These are phyloP conservation scores for Coniochaeta ligniaria DNA, from an alignment of 2,329 filamentous ascomycete species.

Conservation along the genomic window DNA sequence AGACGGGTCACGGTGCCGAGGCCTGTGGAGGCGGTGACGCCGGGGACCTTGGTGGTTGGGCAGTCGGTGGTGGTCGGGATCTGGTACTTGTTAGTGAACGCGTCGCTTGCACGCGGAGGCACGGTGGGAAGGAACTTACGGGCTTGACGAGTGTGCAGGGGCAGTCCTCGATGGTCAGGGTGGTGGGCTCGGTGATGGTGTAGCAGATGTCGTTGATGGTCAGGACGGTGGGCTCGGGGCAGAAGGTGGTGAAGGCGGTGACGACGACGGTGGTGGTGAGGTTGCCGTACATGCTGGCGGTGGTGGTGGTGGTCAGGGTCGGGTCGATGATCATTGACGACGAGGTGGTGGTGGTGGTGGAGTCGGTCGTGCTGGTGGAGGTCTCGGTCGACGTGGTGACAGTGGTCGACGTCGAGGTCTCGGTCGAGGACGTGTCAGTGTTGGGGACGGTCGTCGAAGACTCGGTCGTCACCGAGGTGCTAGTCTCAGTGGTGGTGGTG, in stretches of 20 bases:
- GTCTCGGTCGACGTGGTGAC: not conserved
- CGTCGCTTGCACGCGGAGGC: not conserved
- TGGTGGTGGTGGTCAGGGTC: conserved; percentile 21
- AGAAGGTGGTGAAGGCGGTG: conserved; percentile 29
- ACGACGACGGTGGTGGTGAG: conserved; percentile 26
- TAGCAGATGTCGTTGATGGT: conserved; percentile 43
- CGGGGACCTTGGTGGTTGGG: not conserved
- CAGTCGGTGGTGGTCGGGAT: not conserved
- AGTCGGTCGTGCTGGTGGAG: not conserved
- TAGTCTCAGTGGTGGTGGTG: conserved; percentile 15
- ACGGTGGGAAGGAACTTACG: conserved; percentile 6
- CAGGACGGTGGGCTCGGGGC: conserved; percentile 41
- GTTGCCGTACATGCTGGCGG: conserved; percentile 3
- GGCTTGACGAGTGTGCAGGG: conserved; percentile 36
- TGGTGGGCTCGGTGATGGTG: conserved; percentile 45
- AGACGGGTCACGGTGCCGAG: not conserved
- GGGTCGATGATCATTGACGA: conserved; percentile 10
- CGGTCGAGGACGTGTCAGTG: conserved; percentile 8
- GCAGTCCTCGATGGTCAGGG: conserved; percentile 48
- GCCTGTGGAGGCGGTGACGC: not conserved
- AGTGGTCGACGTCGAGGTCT: not conserved
- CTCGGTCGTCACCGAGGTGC: conserved; percentile 14
- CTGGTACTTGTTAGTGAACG: conserved; percentile 3
- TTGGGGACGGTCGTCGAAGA: conserved; percentile 26
- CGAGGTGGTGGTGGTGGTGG: not conserved